Evolutionary conservation across 2,329 filamentous ascomycete species (phyloP).

Genomic region (Curvularia sp.): DNA sequence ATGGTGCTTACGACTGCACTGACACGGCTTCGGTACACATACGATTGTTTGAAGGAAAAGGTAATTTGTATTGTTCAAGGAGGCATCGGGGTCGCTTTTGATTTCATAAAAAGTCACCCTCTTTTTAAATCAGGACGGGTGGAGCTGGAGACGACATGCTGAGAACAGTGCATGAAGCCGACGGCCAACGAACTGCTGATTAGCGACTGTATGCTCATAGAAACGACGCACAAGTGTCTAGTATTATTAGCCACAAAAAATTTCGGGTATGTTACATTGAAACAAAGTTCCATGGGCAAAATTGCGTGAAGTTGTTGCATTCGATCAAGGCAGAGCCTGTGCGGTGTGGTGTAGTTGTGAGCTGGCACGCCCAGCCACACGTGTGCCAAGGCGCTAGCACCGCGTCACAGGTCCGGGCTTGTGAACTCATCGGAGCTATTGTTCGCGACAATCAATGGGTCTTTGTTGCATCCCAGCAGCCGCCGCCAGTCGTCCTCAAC

Average conservation of each 20-base stretch:
- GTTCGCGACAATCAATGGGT: conserved; percentile 24
- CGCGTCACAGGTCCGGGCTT: conserved; percentile 20
- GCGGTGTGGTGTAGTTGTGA: not conserved
- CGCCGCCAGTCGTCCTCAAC: conserved; percentile 28
- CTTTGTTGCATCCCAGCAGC: conserved; percentile 31
- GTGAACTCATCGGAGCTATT: conserved; percentile 15
- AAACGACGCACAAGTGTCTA: conserved; percentile 17
- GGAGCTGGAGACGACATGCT: not conserved
- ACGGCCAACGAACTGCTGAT: not conserved
- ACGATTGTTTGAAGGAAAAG: conserved; percentile 23
- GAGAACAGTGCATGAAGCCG: not conserved
- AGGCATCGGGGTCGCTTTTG: conserved; percentile 7
- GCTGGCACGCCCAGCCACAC: conserved; percentile 8
- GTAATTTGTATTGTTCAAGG: conserved; percentile 11
- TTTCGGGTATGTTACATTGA: conserved; percentile 27
- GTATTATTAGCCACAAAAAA: conserved; percentile 16
- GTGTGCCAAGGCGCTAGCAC: conserved; percentile 22
- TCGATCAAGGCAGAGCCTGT: not conserved
- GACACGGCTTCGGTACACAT: conserved; percentile 24
- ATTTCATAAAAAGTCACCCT: conserved; percentile 9
- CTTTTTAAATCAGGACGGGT: not conserved
- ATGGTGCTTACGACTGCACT: conserved; percentile 37
- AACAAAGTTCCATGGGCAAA: not conserved
- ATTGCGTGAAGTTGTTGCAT: not conserved
- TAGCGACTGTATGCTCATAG: conserved; percentile 2